These are phyloP conservation scores for Calonectria leucothoes DNA, from an alignment of 2,329 filamentous ascomycete genomes.

Conservation along the genomic window DNA sequence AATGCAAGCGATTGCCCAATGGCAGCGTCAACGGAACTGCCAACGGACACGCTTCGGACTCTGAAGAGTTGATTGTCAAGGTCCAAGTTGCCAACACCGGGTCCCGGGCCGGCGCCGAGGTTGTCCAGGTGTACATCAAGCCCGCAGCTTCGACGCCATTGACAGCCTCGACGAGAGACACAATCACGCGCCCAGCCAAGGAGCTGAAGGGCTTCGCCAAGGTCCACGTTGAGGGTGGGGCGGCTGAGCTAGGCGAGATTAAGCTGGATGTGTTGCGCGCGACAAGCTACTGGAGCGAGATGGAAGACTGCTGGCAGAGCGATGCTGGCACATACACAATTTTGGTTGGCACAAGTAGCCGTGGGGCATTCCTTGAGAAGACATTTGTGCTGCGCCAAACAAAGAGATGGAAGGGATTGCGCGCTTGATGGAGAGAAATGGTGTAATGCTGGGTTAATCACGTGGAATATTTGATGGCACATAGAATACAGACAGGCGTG, in stretches of 20 bases:
- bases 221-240: conserved; percentile 50
- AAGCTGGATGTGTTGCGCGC: conserved; percentile 41
- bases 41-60: neutral
- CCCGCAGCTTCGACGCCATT: conserved; percentile 23
- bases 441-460: neutral
- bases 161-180: conserved; percentile 28
- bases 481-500: neutral
- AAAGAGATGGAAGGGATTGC: conserved; percentile 27
- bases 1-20: conserved; percentile 14
- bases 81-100: conserved; percentile 60
- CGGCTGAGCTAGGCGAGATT: conserved; percentile 45
- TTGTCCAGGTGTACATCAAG: conserved; percentile 47
- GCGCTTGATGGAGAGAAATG: neutral
- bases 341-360: conserved; percentile 49
- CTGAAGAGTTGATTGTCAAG: conserved; percentile 11
- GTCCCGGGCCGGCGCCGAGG: conserved; percentile 38
- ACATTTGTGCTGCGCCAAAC: conserved; percentile 23
- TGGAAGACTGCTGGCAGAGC: conserved; percentile 51
- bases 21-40: neutral
- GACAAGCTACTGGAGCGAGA: conserved; percentile 52
- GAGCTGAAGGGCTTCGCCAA: conserved; percentile 59
- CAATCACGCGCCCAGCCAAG: conserved; percentile 50
- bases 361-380: conserved; percentile 33
- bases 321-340: conserved; percentile 52
- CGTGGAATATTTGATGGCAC: neutral